Evolutionary conservation across 2,329 filamentous ascomycete species (phyloP).

Genomic region (Arthrobotrys musiformis): DNA sequence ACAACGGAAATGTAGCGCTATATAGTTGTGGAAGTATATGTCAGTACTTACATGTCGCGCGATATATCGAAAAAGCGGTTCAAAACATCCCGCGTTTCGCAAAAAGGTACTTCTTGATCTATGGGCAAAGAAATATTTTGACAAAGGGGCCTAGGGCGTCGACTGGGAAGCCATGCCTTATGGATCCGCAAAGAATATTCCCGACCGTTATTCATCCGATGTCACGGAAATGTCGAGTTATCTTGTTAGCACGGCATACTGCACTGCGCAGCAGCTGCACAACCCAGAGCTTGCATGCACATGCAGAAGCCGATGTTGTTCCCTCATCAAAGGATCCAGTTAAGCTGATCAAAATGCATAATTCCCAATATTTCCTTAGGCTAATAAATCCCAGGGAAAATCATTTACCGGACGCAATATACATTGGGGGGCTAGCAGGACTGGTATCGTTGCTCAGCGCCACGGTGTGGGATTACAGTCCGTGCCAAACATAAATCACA

Average conservation of each 20-base stretch:
- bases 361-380: slow-evolving; percentile 31
- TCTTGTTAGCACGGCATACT: background rate
- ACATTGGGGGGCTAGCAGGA: slow-evolving; percentile 31
- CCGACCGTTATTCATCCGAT: slow-evolving; percentile 48
- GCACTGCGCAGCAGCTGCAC: slow-evolving; percentile 2
- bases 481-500: slow-evolving; percentile 67
- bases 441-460: slow-evolving; percentile 18
- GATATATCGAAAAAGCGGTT: slow-evolving; percentile 20
- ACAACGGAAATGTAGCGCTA: slow-evolving; percentile 4
- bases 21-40: slow-evolving; percentile 33
- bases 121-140: background rate
- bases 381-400: slow-evolving; percentile 51
- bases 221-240: slow-evolving; percentile 18
- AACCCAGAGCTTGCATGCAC: slow-evolving; percentile 2
- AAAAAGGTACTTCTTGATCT: slow-evolving; percentile 6
- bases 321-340: background rate
- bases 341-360: slow-evolving; percentile 7
- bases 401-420: slow-evolving; percentile 41
- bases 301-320: slow-evolving; percentile 7
- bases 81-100: slow-evolving; percentile 49
- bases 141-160: background rate
- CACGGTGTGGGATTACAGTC: slow-evolving; percentile 34
- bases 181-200: slow-evolving; percentile 30
- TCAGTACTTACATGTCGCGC: slow-evolving; percentile 43
- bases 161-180: slow-evolving; percentile 34